These are phyloP conservation scores for Neoboletus magnificus DNA, from an alignment of 768 basidiomycete species.

Conservation along the genomic window DNA sequence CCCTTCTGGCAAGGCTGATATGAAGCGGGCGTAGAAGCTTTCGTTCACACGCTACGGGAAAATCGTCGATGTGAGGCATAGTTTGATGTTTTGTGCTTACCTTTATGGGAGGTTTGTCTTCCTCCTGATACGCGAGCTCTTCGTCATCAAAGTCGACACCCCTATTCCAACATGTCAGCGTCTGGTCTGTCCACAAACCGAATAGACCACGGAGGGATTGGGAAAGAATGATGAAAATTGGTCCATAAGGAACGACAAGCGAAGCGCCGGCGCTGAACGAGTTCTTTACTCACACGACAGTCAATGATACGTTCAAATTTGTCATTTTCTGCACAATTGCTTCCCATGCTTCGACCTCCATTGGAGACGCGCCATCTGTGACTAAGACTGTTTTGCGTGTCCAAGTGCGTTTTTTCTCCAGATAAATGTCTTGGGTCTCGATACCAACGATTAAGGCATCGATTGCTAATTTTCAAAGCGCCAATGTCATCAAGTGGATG, in stretches of 20 bases:
- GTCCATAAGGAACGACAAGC: neutral
- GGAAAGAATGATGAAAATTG: neutral
- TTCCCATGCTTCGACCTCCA: conserved; percentile 77
- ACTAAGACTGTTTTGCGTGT: conserved; percentile 78
- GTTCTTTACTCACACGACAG: conserved; percentile 59
- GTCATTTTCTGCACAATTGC: conserved; percentile 64
- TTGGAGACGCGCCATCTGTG: conserved; percentile 79
- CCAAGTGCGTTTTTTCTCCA: conserved; percentile 76
- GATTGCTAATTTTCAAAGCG: conserved; percentile 49
- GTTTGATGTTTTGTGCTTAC: conserved; percentile 37
- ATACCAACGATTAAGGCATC: conserved; percentile 86
- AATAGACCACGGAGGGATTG: neutral
- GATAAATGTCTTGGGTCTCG: conserved; percentile 69
- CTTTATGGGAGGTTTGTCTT: conserved; percentile 70
- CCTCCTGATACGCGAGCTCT: conserved; percentile 56
- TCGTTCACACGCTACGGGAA: conserved; percentile 65
- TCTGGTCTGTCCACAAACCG: neutral
- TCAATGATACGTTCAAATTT: conserved; percentile 51
- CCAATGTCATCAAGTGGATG: neutral
- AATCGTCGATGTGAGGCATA: neutral
- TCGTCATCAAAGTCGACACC: conserved; percentile 88
- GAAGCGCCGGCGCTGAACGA: neutral
- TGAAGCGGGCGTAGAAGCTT: conserved; percentile 56
- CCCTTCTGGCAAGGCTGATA: conserved; percentile 32
- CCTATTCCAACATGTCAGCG: conserved; percentile 38